Evolutionary conservation across 805 yeast species (phyloP).

Genomic region (Zygotorulaspora sp.): DNA sequence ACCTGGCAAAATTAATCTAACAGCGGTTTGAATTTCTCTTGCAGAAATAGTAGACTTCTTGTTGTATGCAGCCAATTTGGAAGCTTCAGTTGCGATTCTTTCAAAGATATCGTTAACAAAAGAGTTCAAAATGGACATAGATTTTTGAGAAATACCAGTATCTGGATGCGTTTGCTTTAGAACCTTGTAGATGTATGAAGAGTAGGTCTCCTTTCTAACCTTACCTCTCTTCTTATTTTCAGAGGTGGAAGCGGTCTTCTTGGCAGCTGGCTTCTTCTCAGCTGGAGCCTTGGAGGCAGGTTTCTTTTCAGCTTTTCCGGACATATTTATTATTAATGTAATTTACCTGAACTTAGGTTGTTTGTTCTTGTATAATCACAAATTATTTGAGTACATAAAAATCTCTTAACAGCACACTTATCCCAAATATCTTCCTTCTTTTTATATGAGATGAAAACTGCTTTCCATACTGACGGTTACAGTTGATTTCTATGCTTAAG

Average conservation of each 20-base stretch:
- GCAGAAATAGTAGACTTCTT: constrained; percentile 97
- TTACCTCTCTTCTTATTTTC: constrained; percentile 88
- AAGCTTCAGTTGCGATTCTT: constrained; percentile 97
- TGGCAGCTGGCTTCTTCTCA: constrained; percentile 91
- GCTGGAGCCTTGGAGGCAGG: constrained; percentile 95
- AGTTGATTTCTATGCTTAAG: too few relatives aligned
- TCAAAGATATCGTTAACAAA: constrained; percentile 97
- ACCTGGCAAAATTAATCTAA: constrained; percentile 96
- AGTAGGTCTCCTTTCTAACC: constrained; percentile 97
- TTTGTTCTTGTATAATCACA: too few relatives aligned
- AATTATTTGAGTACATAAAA: too few relatives aligned
- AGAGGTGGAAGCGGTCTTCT: constrained; percentile 79
- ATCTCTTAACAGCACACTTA: too few relatives aligned
- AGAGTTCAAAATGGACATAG: constrained; percentile 98
- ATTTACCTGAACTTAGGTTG: too few relatives aligned
- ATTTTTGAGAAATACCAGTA: constrained; percentile 98
- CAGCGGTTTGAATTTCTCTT: constrained; percentile 98
- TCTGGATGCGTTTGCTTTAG: constrained; percentile 99
- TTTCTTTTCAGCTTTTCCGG: constrained; percentile 32
- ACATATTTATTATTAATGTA: constrained; percentile 11
- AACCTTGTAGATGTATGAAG: constrained; percentile 97
- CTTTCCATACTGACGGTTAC: too few relatives aligned
- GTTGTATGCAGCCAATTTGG: constrained; percentile 98
- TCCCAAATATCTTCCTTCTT: too few relatives aligned
- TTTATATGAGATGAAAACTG: too few relatives aligned